Percentiles rank a stretch among this genome's conserved stretches.
phyloP scores from a whole-genome alignment of 345 rosid species.

The Corchorus olitorius region DNA sequence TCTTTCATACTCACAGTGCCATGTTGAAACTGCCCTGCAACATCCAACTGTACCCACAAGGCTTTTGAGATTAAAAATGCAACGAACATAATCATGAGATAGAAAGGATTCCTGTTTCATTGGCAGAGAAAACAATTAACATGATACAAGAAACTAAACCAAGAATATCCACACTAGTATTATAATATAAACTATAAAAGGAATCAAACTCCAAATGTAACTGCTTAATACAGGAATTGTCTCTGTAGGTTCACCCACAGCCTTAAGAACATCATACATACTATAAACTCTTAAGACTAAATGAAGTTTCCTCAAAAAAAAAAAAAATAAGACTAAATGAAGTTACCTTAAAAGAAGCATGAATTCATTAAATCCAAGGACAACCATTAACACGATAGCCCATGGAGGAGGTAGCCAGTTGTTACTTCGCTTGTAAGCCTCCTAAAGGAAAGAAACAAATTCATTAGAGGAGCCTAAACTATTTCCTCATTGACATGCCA shows the following conservation, averaged over 20 bases:
- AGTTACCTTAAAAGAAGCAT: conserved; percentile 70
- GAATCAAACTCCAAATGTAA: background rate
- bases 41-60: conserved; percentile 74
- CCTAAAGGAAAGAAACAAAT: conserved; percentile 41
- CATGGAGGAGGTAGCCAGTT: conserved; percentile 79
- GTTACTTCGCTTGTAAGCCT: conserved; percentile 63
- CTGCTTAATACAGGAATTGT: background rate
- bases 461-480: background rate
- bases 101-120: conserved; percentile 77
- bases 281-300: background rate
- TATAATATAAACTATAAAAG: conserved; percentile 1
- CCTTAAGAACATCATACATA: background rate
- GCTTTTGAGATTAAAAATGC: conserved; percentile 61
- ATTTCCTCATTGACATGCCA: background rate
- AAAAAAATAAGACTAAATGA: background rate
- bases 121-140: conserved; percentile 16
- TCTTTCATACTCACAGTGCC: conserved; percentile 60
- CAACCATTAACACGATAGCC: conserved; percentile 58
- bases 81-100: conserved; percentile 62
- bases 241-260: conserved; percentile 4
- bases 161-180: background rate
- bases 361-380: conserved; percentile 80
- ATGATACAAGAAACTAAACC: conserved; percentile 8
- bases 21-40: conserved; percentile 56
- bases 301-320: no score